Evolutionary conservation across 257 asterid species (phyloP), one percentile per base, ranked within the genome.

Genomic region (Linderniella brevidens): DNA sequence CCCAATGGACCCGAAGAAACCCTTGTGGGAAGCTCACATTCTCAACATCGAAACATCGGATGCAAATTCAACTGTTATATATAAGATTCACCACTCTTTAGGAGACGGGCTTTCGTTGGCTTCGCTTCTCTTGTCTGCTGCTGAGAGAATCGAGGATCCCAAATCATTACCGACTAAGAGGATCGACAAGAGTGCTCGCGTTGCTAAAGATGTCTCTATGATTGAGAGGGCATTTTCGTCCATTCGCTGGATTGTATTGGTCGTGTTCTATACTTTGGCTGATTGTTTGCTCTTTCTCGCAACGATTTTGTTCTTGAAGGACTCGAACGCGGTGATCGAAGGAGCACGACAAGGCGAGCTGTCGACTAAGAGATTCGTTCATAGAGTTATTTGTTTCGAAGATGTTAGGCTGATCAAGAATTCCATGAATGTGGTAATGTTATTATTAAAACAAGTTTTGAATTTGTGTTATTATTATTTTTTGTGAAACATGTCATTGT

Each of bases 41-140:
- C 53, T 70, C 12, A 70, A 66, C 41, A 17, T 59, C 10, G 56
- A 52, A 38, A 70, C 73, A 3, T 55, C 63, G 0, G 58, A 63
- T 4, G 67, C 77, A 13, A 39, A 43, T 3, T 56, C 70, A 1
- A 40, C 63, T 0, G 65, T 35, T 3, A 29, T 66, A 3, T 37
- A 55, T 2, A 57, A 43, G 50, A 19, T 66, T 13, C 70, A 66
- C 49, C 77, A 70, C 40, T 66, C 74, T 0, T 7, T 70, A 2
- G 77, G 77, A 8, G 74, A 70, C 43, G 77, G 77, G 3, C 53
- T 66, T 1, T 70, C 77, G 0, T 43, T 63, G 13, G 37, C 62
- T 0, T 70, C 77, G 3, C 17, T 70, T 0, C 13, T 66, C 41
- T 17, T 59, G 12, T 73, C 77, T 1, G 56, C 67, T 19, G 54